Evolutionary conservation across 352 stramenopile species (phyloP), one percentile per base, ranked within the genome.

Genomic region (Pythium phragmitis): DNA sequence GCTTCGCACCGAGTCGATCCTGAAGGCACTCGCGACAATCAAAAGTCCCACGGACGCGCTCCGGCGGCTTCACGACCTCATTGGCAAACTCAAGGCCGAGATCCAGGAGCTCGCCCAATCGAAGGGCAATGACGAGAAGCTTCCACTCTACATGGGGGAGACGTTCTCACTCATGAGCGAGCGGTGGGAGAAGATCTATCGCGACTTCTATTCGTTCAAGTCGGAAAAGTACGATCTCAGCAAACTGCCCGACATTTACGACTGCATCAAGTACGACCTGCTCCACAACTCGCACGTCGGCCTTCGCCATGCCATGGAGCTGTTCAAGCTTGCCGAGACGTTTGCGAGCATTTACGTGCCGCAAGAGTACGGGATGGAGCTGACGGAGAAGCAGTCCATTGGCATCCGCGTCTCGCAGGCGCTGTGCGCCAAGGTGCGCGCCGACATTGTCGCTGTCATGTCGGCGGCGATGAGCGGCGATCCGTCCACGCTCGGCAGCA

Each of bases 361-460:
- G 3, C 97, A 99, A 65, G 98, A 99, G 73, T 95, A 95, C 52
- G 86, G 95, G 43, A 98, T 97, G 77, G 81, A 94, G 23, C 66
- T 91, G 16, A 67, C 63, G 2, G 95, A 99, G 67, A 99, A 99
- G 73, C 80, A 97, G 59, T 94, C 88, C 16, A 98, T 99, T 61
- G 96, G 96, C 23, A 91, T 89, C 19, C 97, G 97, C 48, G 98
- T 99, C 55, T 99, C 96, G 37, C 88, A 97, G 57, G 94, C 96
- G 14, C 80, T 99, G 0, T 90, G 99, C 37, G 97, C 98, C 45
- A 99, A 99, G 80, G 98, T 99, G 65, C 97, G 97, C 54, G 96
- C 88, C 12, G 86, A 95, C 62, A 90, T 95, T 57, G 86, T 91
- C 43, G 85, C 84, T 1, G 86, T 91, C 26, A 91, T 95, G 84